Evolutionary conservation across 2,329 filamentous ascomycete species (phyloP).

Genomic region (Alternaria consortialis): DNA sequence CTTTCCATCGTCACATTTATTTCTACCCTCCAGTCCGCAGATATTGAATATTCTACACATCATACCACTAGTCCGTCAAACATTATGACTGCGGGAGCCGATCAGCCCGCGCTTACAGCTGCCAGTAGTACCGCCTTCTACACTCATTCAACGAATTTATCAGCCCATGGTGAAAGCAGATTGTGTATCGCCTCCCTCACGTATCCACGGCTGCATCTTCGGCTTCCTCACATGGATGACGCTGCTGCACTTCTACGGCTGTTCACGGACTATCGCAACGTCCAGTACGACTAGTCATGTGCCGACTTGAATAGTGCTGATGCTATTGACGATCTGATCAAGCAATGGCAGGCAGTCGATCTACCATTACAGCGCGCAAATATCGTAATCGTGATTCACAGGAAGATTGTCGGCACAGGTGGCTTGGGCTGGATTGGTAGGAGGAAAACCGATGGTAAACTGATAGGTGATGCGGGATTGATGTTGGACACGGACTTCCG

Average conservation of each 20-base stretch:
- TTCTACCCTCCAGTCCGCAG: not conserved
- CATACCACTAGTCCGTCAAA: not conserved
- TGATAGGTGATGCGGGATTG: slow-evolving; percentile 4
- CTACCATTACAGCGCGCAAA: not conserved
- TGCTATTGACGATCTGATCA: not conserved
- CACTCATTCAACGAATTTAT: not conserved
- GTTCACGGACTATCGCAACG: not conserved
- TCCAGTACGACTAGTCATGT: not conserved
- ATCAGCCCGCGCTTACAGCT: not conserved
- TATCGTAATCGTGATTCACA: not conserved
- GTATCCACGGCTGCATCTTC: not conserved
- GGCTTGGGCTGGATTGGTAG: slow-evolving; percentile 3
- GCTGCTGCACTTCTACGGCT: not conserved
- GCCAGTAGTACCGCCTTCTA: not conserved
- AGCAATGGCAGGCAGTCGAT: not conserved
- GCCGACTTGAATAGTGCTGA: not conserved
- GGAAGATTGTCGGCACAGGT: not conserved
- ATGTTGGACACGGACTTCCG: not conserved
- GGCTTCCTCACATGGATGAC: not conserved
- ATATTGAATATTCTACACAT: not conserved
- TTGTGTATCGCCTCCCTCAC: not conserved
- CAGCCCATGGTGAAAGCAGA: not conserved
- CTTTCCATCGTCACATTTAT: not conserved
- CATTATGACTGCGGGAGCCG: not conserved
- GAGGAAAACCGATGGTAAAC: not conserved